Percentiles rank a stretch among this genome's conserved stretches.
phyloP scores from a whole-genome alignment of 2,329 filamentous ascomycete genomes.

The Ophiostoma australiae region DNA sequence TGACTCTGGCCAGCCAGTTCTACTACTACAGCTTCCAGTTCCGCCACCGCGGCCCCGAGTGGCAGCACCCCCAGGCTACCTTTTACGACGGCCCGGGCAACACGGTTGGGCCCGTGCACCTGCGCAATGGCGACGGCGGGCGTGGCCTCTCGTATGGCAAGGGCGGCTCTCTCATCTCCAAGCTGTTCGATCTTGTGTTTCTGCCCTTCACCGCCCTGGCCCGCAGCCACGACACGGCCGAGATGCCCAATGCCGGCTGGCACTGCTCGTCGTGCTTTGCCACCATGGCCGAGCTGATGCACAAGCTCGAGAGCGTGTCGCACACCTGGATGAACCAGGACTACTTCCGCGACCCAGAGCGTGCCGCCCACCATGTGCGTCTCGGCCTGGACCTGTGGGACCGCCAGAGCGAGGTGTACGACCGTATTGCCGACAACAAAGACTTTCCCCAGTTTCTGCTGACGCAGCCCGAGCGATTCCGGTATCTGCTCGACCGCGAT shows the following conservation, averaged over 20 bases:
- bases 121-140: constrained; percentile 47
- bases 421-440: constrained; percentile 45
- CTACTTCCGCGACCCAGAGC: constrained; percentile 43
- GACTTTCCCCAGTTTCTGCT: constrained; percentile 51
- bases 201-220: constrained; percentile 32
- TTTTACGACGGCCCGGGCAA: constrained; percentile 43
- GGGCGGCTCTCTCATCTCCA: not conserved
- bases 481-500: constrained; percentile 44
- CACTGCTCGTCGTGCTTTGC: constrained; percentile 59
- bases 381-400: constrained; percentile 53
- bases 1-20: constrained; percentile 49
- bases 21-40: constrained; percentile 58
- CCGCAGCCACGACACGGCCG: constrained; percentile 41
- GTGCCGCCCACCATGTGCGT: constrained; percentile 49
- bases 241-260: constrained; percentile 51
- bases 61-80: constrained; percentile 58
- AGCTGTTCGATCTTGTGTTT: not conserved
- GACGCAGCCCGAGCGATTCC: constrained; percentile 38
- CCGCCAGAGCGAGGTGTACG: constrained; percentile 44
- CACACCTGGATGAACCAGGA: constrained; percentile 50
- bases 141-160: constrained; percentile 2
- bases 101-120: constrained; percentile 51
- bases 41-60: constrained; percentile 43
- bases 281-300: constrained; percentile 50
- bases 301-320: constrained; percentile 54